Percentiles rank a stretch among this genome's conserved stretches.
Conservation (phyloP, 805 yeast genomes). For the Pachysolen tannophilus region DNA sequence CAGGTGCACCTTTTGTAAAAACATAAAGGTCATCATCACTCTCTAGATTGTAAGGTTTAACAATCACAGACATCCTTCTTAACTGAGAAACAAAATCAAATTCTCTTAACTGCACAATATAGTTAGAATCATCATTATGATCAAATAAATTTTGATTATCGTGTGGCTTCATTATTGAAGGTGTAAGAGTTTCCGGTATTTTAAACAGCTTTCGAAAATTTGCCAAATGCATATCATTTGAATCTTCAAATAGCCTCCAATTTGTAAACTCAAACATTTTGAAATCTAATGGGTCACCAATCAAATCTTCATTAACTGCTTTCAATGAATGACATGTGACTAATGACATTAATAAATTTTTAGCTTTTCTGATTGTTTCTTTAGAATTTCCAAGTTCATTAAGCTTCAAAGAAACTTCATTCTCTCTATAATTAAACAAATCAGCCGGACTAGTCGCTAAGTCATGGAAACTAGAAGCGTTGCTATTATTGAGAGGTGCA, state of each 20-base stretch:
- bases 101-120: conserved; percentile 33
- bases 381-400: conserved; percentile 4
- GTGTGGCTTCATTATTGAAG: conserved; percentile 42
- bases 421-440: conserved; percentile 30
- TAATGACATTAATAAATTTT: conserved; percentile 36
- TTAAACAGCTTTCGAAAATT: conserved; percentile 18
- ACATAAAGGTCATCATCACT: conserved; percentile 34
- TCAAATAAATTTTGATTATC: conserved; percentile 12
- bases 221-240: conserved; percentile 24
- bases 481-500: conserved; percentile 22
- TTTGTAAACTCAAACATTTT: conserved; percentile 90
- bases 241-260: conserved; percentile 71
- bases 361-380: conserved; percentile 18
- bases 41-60: conserved; percentile 35
- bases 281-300: conserved; percentile 91
- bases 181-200: conserved; percentile 32
- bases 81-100: conserved; percentile 81
- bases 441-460: conserved; percentile 30
- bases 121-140: conserved; percentile 18
- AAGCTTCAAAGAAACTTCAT: conserved; percentile 18
- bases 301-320: conserved; percentile 63
- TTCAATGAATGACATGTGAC: conserved; percentile 85
- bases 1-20: conserved; percentile 96
- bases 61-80: conserved; percentile 86
- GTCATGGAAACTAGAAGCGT: conserved; percentile 19